Evolutionary conservation across 495 filamentous ascomycete genomes (phyloP).

Genomic region (Aspergillus bridgeri): DNA sequence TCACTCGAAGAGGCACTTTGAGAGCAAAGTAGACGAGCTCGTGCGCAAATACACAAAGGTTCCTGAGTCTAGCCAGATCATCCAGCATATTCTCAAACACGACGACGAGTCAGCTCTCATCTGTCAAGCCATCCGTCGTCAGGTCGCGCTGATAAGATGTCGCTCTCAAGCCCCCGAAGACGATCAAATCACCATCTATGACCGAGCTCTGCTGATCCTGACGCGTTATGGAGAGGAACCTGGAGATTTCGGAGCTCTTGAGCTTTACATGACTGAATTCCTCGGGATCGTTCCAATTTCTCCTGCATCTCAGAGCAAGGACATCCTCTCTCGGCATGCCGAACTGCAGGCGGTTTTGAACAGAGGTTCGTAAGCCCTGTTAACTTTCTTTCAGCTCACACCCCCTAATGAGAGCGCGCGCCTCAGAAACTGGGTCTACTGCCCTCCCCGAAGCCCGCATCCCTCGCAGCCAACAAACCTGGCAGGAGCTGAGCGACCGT

Average conservation of each 20-base stretch:
- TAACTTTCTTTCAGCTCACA: neutral
- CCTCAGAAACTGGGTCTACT: neutral
- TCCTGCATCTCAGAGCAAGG: constrained; percentile 4
- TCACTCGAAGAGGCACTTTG: constrained; percentile 3
- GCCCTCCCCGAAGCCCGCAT: neutral
- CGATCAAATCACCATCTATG: constrained; percentile 41
- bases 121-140: constrained; percentile 27
- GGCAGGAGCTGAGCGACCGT: neutral
- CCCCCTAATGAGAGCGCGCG: neutral
- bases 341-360: constrained; percentile 15
- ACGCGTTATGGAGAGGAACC: constrained; percentile 26
- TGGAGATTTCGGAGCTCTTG: constrained; percentile 27
- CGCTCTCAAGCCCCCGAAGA: constrained; percentile 37
- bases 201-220: constrained; percentile 36
- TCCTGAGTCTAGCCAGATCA: constrained; percentile 16
- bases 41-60: constrained; percentile 21
- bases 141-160: constrained; percentile 26
- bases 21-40: constrained; percentile 19
- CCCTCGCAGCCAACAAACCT: neutral
- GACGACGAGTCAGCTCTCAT: constrained; percentile 18
- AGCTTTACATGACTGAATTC: constrained; percentile 40
- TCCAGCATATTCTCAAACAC: constrained; percentile 24
- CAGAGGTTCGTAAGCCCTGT: constrained; percentile 15
- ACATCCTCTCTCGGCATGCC: constrained; percentile 17
- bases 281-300: constrained; percentile 29